Evolutionary conservation across 352 stramenopile species (phyloP), one percentile per base, ranked within the genome.

Genomic region (Phytophthora podocarpi): DNA sequence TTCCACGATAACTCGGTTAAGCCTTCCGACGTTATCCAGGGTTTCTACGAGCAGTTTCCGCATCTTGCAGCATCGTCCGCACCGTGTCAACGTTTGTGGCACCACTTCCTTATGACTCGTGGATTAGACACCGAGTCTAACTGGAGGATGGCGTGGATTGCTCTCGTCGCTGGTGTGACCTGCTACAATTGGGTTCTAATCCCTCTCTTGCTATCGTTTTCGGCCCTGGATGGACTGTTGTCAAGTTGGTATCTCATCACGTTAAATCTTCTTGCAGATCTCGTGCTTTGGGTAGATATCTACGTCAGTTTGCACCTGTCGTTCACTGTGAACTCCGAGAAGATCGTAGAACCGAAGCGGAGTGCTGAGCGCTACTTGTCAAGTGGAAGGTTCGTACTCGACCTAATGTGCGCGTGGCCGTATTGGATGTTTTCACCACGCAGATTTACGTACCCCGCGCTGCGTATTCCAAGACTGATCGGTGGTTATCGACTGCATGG

Each of bases 101-200:
- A 48, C 5, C 43, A 23, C 2, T 8, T 87, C 0, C 46, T 89
- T 5, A 50, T 77, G 24, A 42, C 36, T 2, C 48, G 41, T 23
- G 82, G 77, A 18, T 57, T 85, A 12, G 64, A 80, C 50, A 52
- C 65, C 0, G 78, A 87, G 39, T 78, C 75, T 0, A 70, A 54
- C 5, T 53, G 42, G 37, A 59, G 79, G 5, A 87, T 89, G 62
- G 37, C 47, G 5, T 89, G 75, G 79, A 70, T 87, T 20, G 10
- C 78, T n/a, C 39, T 63, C 7, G 49, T 89, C 12, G 60, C 81
- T 20, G 30, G 73, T 4, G 54, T 72, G 24, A 59, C 71, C 23
- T 77, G 70, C 49, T 87, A 86, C 67, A 84, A 87, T 47, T 87
- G 77, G 80, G 55, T 85, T 3, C 36, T 74, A 12, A 46, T 86